Conservation (phyloP, 1,139 yeast species). For the Meyerozyma carpophila region DNA sequence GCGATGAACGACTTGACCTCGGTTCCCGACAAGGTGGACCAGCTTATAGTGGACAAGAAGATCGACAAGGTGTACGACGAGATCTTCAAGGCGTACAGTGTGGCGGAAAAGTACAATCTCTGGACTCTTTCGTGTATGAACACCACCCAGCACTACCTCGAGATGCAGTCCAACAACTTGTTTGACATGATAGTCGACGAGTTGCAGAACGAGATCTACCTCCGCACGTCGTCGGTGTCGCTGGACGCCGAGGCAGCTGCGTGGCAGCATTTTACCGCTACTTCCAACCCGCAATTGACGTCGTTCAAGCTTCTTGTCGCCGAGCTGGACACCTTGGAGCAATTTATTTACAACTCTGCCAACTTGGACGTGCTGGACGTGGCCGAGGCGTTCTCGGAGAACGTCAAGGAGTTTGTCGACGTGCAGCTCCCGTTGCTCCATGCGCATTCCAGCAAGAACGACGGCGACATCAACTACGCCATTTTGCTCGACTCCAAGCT, state of each 20-base stretch:
- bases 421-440: slow-evolving; percentile 31
- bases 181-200: slow-evolving; percentile 77
- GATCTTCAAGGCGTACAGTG: slow-evolving; percentile 49
- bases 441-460: slow-evolving; percentile 15
- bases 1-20: slow-evolving; percentile 59
- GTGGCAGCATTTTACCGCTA: slow-evolving; percentile 25
- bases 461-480: slow-evolving; percentile 21
- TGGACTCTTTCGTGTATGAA: slow-evolving; percentile 60
- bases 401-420: slow-evolving; percentile 31
- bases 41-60: slow-evolving; percentile 57
- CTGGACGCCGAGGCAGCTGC: slow-evolving; percentile 7
- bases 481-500: slow-evolving; percentile 25
- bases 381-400: slow-evolving; percentile 41
- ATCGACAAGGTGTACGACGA: slow-evolving; percentile 66
- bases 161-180: slow-evolving; percentile 57
- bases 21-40: slow-evolving; percentile 63
- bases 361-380: slow-evolving; percentile 53
- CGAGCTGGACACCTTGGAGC: slow-evolving; percentile 47
- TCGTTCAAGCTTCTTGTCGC: slow-evolving; percentile 31
- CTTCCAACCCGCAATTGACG: slow-evolving; percentile 26
- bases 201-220: slow-evolving; percentile 64
- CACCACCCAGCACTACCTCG: slow-evolving; percentile 53
- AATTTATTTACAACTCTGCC: slow-evolving; percentile 50
- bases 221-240: slow-evolving; percentile 30
- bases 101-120: slow-evolving; percentile 55